Base-by-base conservation (phyloP, 2,329 filamentous ascomycete species). In the Hypomyces perniciosus region DNA sequence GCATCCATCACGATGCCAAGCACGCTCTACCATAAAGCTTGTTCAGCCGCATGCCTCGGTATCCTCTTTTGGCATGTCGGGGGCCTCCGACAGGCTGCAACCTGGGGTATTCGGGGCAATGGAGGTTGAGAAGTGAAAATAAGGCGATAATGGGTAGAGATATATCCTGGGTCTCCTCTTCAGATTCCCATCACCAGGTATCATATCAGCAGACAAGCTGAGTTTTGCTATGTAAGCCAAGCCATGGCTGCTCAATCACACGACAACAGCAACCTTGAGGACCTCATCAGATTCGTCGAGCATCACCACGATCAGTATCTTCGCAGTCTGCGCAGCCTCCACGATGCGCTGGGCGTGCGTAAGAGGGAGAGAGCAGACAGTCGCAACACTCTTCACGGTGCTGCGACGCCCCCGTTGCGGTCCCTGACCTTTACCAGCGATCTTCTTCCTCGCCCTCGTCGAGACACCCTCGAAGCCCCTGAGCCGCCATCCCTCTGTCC, bases 271-370 rank as follows among this genome's bases (percentile, higher is more conserved):
- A 59, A 51, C 47, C 47, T 67, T 12, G 67, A 71, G 50, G 64
- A 70, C 33, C 59, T 69, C 43, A 59, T 70, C 53, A 58, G 54
- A 37, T 62, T 60, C 29, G 61, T 66, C 40, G 65, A 71, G 42
- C 53, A 60, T 26, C 59, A 62, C 41, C 67, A 68, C 46, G 65
- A 68, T n/a, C 62, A 67, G 38, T 66, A 67, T 44, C 54, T 68
- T 33, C 62, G 59, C 48, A 59, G 58, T 27, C 55, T 68, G 5
- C 57, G 61, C 43, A 56, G 41, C 42, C 58, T 69, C 12, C 64
- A 66, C 34, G 62, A 69, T 37, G 57, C 49, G 33, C 47, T 63
- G 47, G 42, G 50, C 37, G 39, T 52, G 31, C 57, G 55, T 31
- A 56, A 53, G 8, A 54, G 55, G 35, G 57, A 63, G 37, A 50